A percentile compares a stretch with the other conserved stretches of the same genome.
phyloP scores from a whole-genome alignment of 257 asterid genomes.

The Solanum neorickii region DNA sequence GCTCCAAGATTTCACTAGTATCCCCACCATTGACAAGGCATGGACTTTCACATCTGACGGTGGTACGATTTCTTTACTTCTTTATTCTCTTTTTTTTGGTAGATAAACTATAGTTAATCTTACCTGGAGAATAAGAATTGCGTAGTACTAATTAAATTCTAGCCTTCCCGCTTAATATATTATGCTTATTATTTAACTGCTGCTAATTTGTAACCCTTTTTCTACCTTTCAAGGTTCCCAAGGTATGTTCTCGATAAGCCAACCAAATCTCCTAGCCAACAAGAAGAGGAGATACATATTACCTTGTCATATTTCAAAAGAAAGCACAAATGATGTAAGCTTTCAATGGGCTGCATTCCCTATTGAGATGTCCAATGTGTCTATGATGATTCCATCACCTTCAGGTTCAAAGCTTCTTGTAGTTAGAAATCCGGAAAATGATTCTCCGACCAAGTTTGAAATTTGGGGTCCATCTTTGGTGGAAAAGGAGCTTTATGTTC shows the following conservation, averaged over 20 bases:
- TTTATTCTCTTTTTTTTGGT: neutral
- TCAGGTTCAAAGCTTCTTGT: conserved; percentile 84
- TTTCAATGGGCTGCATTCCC: conserved; percentile 94
- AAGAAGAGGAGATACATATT: conserved; percentile 59
- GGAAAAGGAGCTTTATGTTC: conserved; percentile 58
- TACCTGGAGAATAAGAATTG: neutral
- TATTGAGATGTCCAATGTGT: conserved; percentile 60
- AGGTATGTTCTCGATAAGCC: conserved; percentile 67
- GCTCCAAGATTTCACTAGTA: conserved; percentile 63
- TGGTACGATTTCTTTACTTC: conserved; percentile 24
- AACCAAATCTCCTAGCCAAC: conserved; percentile 71
- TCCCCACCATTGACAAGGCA: conserved; percentile 80
- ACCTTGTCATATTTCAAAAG: conserved; percentile 48
- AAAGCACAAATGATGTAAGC: conserved; percentile 29
- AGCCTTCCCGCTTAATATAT: neutral
- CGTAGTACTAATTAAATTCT: neutral
- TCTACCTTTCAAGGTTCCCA: conserved; percentile 31
- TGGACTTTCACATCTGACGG: conserved; percentile 60
- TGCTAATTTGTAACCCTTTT: neutral
- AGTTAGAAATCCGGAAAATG: conserved; percentile 69
- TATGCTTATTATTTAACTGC: neutral
- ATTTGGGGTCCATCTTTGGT: conserved; percentile 72
- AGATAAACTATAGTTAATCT: neutral
- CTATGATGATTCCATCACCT: conserved; percentile 74
- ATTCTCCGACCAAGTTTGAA: conserved; percentile 79